These are phyloP conservation scores for Sclerotinia borealis DNA, from an alignment of 2,329 filamentous ascomycete species.

Conservation along the genomic window DNA sequence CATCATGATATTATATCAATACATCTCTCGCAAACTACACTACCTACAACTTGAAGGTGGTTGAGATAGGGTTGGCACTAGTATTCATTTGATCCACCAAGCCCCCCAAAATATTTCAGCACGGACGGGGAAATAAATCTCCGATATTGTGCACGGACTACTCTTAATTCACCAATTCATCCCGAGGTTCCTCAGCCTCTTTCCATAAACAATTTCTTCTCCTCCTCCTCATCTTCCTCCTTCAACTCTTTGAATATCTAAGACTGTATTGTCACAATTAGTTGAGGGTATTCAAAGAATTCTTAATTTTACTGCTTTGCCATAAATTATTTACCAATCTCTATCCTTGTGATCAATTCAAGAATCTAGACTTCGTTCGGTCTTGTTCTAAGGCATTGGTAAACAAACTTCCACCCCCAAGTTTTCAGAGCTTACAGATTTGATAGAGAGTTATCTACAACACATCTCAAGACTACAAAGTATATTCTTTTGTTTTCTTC, in stretches of 20 bases:
- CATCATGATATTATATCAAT: too few species aligned
- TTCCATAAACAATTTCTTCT: too few species aligned
- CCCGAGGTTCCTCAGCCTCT: too few species aligned
- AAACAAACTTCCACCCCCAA: not conserved
- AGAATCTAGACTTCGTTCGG: not conserved
- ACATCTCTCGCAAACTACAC: too few species aligned
- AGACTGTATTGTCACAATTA: too few species aligned
- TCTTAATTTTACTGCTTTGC: not conserved
- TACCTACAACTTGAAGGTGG: not conserved
- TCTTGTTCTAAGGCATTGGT: too few species aligned
- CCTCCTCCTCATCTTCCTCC: too few species aligned
- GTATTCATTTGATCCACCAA: not conserved
- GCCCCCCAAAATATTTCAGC: not conserved
- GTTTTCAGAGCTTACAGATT: not conserved
- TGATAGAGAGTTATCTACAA: too few species aligned
- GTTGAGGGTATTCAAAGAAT: fast-evolving
- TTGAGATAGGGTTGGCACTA: not conserved
- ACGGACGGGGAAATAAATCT: not conserved
- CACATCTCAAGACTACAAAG: too few species aligned
- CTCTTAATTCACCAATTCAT: not conserved
- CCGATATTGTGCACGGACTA: not conserved
- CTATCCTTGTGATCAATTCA: not conserved
- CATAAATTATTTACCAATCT: not conserved
- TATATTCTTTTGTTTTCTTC: not conserved
- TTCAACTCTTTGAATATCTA: too few species aligned